Conservation (phyloP, 2,329 filamentous ascomycete genomes). For the Didymosphaeria variabile region DNA sequence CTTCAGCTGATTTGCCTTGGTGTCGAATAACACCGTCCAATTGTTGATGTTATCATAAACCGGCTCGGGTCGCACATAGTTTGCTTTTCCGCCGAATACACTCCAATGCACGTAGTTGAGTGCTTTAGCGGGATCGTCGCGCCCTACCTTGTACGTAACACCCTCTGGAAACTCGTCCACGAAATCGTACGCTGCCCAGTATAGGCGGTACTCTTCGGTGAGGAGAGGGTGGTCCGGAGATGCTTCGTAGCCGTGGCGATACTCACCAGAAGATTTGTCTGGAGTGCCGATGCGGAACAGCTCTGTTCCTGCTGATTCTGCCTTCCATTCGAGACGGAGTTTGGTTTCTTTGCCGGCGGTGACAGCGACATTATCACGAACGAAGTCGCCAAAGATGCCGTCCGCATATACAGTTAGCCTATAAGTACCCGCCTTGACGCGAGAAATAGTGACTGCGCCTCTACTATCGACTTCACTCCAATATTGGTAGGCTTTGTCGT, state of each 20-base stretch:
- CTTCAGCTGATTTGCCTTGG: slow-evolving; percentile 47
- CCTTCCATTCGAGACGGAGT: slow-evolving; percentile 57
- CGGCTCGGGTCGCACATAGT: slow-evolving; percentile 56
- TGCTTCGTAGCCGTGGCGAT: slow-evolving; percentile 65
- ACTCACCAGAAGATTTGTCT: slow-evolving; percentile 69
- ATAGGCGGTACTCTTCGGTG: slow-evolving; percentile 68
- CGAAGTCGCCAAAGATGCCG: slow-evolving; percentile 68
- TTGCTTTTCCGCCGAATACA: slow-evolving; percentile 66
- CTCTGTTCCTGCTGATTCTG: slow-evolving; percentile 66
- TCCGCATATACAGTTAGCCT: slow-evolving; percentile 70
- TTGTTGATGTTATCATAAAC: slow-evolving; percentile 46
- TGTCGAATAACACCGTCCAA: slow-evolving; percentile 35
- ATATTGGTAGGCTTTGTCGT: slow-evolving; percentile 68
- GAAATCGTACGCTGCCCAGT: slow-evolving; percentile 70
- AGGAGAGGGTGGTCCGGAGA: slow-evolving; percentile 56
- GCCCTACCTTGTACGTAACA: slow-evolving; percentile 65
- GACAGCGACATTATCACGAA: slow-evolving; percentile 61
- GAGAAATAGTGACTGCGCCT: slow-evolving; percentile 62
- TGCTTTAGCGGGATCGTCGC: slow-evolving; percentile 58
- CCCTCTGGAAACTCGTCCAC: slow-evolving; percentile 67
- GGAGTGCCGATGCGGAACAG: slow-evolving; percentile 71
- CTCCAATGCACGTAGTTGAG: slow-evolving; percentile 74
- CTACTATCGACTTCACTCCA: slow-evolving; percentile 60
- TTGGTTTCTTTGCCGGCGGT: slow-evolving; percentile 48
- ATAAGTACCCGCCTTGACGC: slow-evolving; percentile 67